Evolutionary conservation across 495 filamentous ascomycete genomes (phyloP), one percentile per base, ranked within the genome.

Genomic region (Aspergillus egyptiacus): DNA sequence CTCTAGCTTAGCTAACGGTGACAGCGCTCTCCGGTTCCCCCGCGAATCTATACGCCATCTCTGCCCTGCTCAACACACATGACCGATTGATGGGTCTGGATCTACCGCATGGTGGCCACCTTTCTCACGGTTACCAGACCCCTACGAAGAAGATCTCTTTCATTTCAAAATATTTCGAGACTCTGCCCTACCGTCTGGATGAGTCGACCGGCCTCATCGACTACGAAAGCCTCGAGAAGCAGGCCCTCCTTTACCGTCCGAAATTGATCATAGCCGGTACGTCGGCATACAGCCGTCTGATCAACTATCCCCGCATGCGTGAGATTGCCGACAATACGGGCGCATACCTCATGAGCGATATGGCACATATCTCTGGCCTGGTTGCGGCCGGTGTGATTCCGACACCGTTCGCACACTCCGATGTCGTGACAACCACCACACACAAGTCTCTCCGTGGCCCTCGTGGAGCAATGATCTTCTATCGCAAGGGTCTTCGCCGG

Each of bases 91-190:
- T 98, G 93, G 91, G 94, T 34, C 79, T 98, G 36, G 93, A 98
- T 66, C 79, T 98, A 13, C 93, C 93, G 35, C 93, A 98, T 59
- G 93, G 93, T 39, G 93, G 93, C 46, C 93, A 98, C 69, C 77
- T 98, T 31, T 97, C 93, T 13, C 93, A 98, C 66, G 93, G 93
- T 42, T 98, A 98, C 70, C 93, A 98, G 68, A 96, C 85, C 10
- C 91, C 94, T 2, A 90, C 87, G 34, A 97, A 96, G 76, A 98
- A 98, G 77, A 96, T 98, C 58, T 97, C 93, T 13, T 86, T 87
- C 57, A 85, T 98, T 47, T 97, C 93, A 34, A 96, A 96, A 67
- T 98, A 98, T 72, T 98, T 97, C 61, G 93, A 98, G 74, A 97
- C 94, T 4, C 65, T 98, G 10, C 93, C 93, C 2, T 98, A 98